phyloP scores from a whole-genome alignment of 108 stramenopile genomes.

The Cyclotella atomus region DNA sequence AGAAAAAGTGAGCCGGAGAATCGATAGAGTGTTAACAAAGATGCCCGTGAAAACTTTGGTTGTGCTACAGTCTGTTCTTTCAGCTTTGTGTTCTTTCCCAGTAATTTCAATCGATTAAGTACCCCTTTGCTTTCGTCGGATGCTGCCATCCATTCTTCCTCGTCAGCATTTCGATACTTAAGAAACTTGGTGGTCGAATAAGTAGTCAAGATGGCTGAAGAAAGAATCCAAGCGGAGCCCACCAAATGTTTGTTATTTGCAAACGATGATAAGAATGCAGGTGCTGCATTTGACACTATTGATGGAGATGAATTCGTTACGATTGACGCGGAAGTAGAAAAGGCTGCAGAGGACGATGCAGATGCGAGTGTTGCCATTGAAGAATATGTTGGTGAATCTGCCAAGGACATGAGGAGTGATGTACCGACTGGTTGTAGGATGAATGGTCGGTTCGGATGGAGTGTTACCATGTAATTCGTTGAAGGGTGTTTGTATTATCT shows the following conservation, averaged over 20 bases:
- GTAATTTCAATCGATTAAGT: constrained; percentile 3
- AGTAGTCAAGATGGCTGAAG: constrained; percentile 72
- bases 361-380: constrained; percentile 29
- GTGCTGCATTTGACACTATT: constrained; percentile 1
- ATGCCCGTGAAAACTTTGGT: constrained; percentile 53
- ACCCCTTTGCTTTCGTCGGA: background rate
- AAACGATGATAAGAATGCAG: constrained; percentile 21
- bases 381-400: constrained; percentile 26
- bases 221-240: constrained; percentile 69
- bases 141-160: background rate
- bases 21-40: constrained; percentile 69
- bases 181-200: constrained; percentile 79
- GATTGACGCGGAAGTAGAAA: background rate
- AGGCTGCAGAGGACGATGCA: constrained; percentile 5
- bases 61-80: background rate
- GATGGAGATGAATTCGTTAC: constrained; percentile 5
- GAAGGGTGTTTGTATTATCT: background rate
- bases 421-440: background rate
- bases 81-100: background rate
- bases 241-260: constrained; percentile 50
- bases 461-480: constrained; percentile 8
- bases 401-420: constrained; percentile 29
- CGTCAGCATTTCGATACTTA: constrained; percentile 50
- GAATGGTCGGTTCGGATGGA: background rate
- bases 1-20: constrained; percentile 73